Conservation (phyloP, 805 yeast genomes). For the Candida hungchunana region DNA sequence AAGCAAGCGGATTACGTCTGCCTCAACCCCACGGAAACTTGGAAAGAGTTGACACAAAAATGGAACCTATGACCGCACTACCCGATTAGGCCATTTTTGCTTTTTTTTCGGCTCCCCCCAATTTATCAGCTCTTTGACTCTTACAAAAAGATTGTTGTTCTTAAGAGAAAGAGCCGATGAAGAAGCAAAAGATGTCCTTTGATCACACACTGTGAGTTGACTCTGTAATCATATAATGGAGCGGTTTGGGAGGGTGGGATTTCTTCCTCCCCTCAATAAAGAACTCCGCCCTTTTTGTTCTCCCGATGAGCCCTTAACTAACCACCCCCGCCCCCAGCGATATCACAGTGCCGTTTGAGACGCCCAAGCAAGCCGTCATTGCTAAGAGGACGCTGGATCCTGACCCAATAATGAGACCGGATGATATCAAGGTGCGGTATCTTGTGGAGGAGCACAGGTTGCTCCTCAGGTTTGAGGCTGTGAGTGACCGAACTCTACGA, state of each 20-base stretch:
- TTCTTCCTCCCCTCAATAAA: no score
- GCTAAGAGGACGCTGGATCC: slow-evolving; percentile 62
- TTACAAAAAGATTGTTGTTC: no score
- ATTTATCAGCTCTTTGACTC: no score
- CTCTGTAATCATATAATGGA: background rate
- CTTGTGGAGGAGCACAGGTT: slow-evolving; percentile 33
- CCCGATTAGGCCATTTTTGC: background rate
- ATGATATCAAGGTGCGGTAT: slow-evolving; percentile 54
- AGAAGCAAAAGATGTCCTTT: slow-evolving; percentile 17
- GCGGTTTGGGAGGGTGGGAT: no score
- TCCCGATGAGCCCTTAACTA: background rate
- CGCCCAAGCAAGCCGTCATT: slow-evolving; percentile 53
- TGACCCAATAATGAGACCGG: slow-evolving; percentile 75
- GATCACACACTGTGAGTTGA: slow-evolving; percentile 16
- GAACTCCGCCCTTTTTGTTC: no score
- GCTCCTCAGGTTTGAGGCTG: slow-evolving; percentile 49
- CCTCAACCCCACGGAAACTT: no score
- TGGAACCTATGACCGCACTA: no score
- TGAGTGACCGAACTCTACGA: slow-evolving; percentile 69
- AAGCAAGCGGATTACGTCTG: no score
- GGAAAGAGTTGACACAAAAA: no score
- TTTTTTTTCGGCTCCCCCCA: no score
- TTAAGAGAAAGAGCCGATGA: slow-evolving; percentile 1
- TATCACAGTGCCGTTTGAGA: slow-evolving; percentile 61
- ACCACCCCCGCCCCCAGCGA: slow-evolving; percentile 25